These are phyloP conservation scores for Prunus campanulata DNA, from an alignment of 306 rosid species.

Conservation along the genomic window DNA sequence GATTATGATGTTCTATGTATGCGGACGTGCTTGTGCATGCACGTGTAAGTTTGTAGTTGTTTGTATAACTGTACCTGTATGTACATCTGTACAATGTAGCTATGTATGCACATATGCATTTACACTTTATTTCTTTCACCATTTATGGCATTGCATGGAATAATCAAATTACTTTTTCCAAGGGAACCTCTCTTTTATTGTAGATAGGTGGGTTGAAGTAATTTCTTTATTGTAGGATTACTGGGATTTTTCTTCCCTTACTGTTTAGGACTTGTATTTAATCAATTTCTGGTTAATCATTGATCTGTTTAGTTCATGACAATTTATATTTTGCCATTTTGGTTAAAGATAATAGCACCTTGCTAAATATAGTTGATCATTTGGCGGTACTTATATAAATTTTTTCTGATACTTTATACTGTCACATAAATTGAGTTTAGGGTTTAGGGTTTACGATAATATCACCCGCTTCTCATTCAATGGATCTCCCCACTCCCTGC, in stretches of 20 bases:
- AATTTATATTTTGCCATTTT: background rate
- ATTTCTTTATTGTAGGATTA: background rate
- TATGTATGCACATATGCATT: background rate
- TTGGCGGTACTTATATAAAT: background rate
- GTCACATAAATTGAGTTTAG: background rate
- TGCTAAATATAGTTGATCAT: background rate
- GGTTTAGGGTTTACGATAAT: background rate
- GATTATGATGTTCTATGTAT: background rate
- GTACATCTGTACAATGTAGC: background rate
- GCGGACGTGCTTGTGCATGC: background rate
- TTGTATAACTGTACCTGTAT: background rate
- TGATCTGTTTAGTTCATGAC: background rate
- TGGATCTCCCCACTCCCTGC: constrained; percentile 7
- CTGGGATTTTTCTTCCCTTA: background rate
- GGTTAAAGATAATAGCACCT: background rate
- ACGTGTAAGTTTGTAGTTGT: background rate
- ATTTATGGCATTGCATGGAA: background rate
- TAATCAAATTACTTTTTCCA: background rate
- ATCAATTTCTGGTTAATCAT: background rate
- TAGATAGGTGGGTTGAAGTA: background rate
- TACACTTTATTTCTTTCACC: background rate
- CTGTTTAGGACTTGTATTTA: background rate
- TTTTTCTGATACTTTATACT: background rate
- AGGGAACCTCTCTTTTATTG: background rate
- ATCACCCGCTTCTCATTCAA: constrained; percentile 1